Evolutionary conservation across 208 protist genomes (phyloP).

Genomic region (Leishmania tarentolae): DNA sequence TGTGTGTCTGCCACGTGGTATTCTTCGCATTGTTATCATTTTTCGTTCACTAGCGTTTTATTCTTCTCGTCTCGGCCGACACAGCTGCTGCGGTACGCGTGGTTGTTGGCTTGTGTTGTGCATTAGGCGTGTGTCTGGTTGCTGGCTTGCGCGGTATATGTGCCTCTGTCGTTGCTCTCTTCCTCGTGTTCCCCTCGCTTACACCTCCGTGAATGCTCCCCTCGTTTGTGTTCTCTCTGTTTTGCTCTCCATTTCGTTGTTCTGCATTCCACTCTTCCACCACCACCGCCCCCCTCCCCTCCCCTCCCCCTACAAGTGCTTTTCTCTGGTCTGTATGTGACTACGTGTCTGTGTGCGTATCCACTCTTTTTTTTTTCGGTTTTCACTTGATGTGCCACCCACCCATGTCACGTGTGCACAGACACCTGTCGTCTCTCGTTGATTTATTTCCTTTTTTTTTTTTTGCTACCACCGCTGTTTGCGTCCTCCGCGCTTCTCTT

Average conservation of each 20-base stretch:
- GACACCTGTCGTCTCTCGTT: not conserved
- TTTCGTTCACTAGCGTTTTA: no score
- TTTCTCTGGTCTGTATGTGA: not conserved
- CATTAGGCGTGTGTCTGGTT: not conserved
- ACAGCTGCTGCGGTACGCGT: not conserved
- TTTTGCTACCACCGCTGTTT: not conserved
- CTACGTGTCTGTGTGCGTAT: not conserved
- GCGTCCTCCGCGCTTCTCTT: not conserved
- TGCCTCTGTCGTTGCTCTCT: not conserved
- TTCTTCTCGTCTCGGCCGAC: no score
- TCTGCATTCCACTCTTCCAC: not conserved
- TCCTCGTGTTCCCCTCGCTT: not conserved
- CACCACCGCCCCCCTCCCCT: not conserved
- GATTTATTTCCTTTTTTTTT: not conserved
- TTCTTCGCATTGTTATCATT: not conserved
- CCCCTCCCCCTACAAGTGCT: not conserved
- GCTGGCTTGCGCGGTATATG: not conserved
- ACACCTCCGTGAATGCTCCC: no score
- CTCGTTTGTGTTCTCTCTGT: no score
- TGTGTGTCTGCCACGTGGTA: not conserved
- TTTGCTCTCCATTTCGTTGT: no score
- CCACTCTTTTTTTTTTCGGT: not conserved
- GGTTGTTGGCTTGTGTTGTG: not conserved
- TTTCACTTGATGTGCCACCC: not conserved
- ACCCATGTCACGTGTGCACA: not conserved